Evolutionary conservation across 805 yeast species (phyloP), one percentile per base, ranked within the genome.

Genomic region (Candida chilensis): DNA sequence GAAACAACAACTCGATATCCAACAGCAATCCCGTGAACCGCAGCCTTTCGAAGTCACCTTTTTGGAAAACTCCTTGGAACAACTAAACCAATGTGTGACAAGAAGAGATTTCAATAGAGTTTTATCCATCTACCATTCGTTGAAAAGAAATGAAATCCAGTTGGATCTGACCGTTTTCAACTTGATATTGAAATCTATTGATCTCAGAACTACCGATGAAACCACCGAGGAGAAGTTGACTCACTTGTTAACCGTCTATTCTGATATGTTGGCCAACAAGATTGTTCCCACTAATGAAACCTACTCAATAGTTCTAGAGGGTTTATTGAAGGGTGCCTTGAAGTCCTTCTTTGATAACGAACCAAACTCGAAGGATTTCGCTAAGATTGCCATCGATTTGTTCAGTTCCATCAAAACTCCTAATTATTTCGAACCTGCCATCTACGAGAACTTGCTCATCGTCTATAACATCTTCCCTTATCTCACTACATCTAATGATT

Each of bases 161-260:
- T 41, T 54, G 7, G 50, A 50, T 3, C 37, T 47, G 7, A 15
- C 11, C 6, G 11, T 22, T 6, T 63, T 55, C 44, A 61, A 63
- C 38, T 40, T 50, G 3, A 57, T 63, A 3, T 40, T 63, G 28
- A 31, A 36, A 15, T 59, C 67, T 8, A 42, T 63, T 4, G 32
- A 43, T 1, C 21, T 32, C 27, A 42, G 69, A 32, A 29, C 52
- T 0, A 37, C 59, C 16, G 60, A 60, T 31, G 32, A 34, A 16
- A 47, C 52, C 16, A 44, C 54, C 5, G 69, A 63, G 38, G 35
- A 41, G 15, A 49, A 48, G 30, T 48, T 63, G 26, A 61, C 68
- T 4, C 55, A 44, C 26, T 43, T 62, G 18, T 43, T 63, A 36
- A 60, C 64, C 2, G 55, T 61, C 3, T 63, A 63, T 36, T 64